phyloP scores from a whole-genome alignment of 2,329 filamentous ascomycete genomes.

The Decorospora gaudefroyi region DNA sequence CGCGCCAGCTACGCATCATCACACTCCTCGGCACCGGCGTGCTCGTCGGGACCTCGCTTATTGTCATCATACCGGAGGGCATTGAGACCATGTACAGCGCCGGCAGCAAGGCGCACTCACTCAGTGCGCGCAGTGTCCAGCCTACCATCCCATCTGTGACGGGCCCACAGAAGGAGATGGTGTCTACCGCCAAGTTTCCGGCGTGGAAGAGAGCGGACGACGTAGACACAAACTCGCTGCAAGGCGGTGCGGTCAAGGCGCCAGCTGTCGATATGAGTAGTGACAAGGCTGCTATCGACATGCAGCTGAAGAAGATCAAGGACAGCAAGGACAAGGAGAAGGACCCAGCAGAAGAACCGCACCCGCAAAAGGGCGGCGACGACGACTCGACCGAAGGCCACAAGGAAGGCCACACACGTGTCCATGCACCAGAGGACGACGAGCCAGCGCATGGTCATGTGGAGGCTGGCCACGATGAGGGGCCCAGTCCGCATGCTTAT shows the following conservation, averaged over 20 bases:
- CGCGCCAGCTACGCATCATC: constrained; percentile 83
- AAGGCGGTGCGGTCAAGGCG: constrained; percentile 27
- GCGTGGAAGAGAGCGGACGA: constrained; percentile 27
- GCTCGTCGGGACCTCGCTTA: constrained; percentile 89
- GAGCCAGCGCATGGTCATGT: constrained; percentile 53
- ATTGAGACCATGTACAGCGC: constrained; percentile 83
- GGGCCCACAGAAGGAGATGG: constrained; percentile 35
- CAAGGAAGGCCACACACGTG: constrained; percentile 45
- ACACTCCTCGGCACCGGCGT: constrained; percentile 93
- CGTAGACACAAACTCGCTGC: constrained; percentile 19
- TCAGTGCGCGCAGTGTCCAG: constrained; percentile 28
- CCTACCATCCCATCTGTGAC: constrained; percentile 33
- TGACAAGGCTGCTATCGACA: constrained; percentile 28
- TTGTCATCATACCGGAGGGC: constrained; percentile 97
- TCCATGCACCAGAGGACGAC: constrained; percentile 40
- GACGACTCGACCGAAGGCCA: constrained; percentile 48
- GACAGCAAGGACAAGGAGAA: constrained; percentile 34
- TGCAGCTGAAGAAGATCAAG: constrained; percentile 27
- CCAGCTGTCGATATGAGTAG: constrained; percentile 26
- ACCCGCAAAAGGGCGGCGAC: constrained; percentile 44
- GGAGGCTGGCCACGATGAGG: constrained; percentile 49
- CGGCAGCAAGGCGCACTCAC: constrained; percentile 30
- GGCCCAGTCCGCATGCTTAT: constrained; percentile 65
- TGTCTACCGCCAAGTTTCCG: constrained; percentile 29
- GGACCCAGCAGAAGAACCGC: constrained; percentile 24